Percentiles rank a stretch among this genome's conserved stretches.
Evolutionary conservation across 1,284 basidiomycete genomes (phyloP).

Genomic region (Tilletiaria anomala): DNA sequence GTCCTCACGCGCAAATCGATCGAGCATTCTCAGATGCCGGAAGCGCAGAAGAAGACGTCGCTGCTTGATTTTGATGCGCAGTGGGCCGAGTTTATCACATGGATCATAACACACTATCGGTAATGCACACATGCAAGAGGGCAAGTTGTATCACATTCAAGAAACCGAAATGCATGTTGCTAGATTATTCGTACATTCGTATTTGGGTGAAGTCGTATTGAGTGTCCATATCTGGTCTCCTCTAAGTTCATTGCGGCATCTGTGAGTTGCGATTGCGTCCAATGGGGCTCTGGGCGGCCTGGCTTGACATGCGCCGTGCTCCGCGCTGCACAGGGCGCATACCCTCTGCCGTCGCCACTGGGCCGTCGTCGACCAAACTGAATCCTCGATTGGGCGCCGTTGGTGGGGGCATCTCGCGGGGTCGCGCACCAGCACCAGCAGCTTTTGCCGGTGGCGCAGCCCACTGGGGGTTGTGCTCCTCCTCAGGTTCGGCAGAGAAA

Average conservation of each 20-base stretch:
- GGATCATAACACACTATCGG: too few relatives aligned
- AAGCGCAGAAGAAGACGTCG: constrained; percentile 5
- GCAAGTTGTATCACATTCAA: not conserved
- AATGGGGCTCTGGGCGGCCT: not conserved
- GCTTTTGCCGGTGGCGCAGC: constrained; percentile 2
- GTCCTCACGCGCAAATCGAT: constrained; percentile 13
- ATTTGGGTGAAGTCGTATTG: not conserved
- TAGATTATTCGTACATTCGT: not conserved
- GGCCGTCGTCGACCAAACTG: constrained; percentile 35
- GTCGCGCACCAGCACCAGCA: constrained; percentile 5
- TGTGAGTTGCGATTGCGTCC: too few relatives aligned
- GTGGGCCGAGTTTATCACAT: constrained; percentile 14
- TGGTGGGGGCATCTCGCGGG: not conserved
- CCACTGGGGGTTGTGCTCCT: constrained; percentile 6
- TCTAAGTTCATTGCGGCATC: too few relatives aligned
- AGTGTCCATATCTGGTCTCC: too few relatives aligned
- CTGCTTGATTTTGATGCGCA: constrained; percentile 12
- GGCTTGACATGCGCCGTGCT: constrained; percentile 12
- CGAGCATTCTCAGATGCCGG: constrained; percentile 9
- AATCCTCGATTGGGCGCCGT: constrained; percentile 15
- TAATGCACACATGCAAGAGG: not conserved
- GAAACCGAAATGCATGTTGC: not conserved
- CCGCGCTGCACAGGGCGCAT: constrained; percentile 32
- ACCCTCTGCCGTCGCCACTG: constrained; percentile 20
- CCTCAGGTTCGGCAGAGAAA: constrained; percentile 22